Base-by-base conservation (phyloP, 2,329 filamentous ascomycete species). In the Paraphoma chrysanthemicola region DNA sequence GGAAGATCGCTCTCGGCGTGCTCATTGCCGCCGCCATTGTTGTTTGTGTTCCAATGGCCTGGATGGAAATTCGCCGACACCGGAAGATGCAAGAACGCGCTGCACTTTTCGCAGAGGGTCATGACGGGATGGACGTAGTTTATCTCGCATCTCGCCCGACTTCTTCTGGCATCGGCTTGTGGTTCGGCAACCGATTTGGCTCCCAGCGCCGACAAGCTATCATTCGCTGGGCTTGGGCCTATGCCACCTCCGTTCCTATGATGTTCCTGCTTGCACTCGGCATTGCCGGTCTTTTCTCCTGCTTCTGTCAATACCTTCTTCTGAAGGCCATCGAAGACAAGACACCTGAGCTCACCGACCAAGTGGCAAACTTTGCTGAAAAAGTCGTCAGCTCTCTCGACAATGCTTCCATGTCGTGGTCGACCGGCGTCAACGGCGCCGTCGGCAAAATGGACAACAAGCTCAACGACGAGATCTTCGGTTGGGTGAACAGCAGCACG, bases 261-360 rank as follows among this genome's bases (percentile, higher is more conserved):
- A 81, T 97, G n/a, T 93, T 97, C 68, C 86, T 97, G 6, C 84
- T 97, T 6, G 89, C 90, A 5, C 86, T 97, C 41, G 93, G 90
- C 9, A 70, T 96, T 9, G 92, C 93, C 1, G 93, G 93, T 3
- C 85, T 96, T 44, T 86, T 96, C 67, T 88, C 90, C 23, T 96
- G 92, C 74, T 81, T 93, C 36, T 95, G 90, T 74, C 93, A 97
- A 79, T 90, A 85, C 63, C 83, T 94, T 52, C 81, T 97, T n/a
- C 85, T 97, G 51, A 85, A 82, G 59, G 81, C 86, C 1, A 84
- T 97, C 51, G 82, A 93, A 74, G 86, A 89, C 70, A 85, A 94
- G 70, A 88, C 93, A 0, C 93, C 93, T 0, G 88, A 83, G 16
- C 83, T 97, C 29, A 86, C 90, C 10, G 79, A 84, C 18, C 82